Conservation (phyloP, 2,329 filamentous ascomycete species). For the Saccharata proteae region DNA sequence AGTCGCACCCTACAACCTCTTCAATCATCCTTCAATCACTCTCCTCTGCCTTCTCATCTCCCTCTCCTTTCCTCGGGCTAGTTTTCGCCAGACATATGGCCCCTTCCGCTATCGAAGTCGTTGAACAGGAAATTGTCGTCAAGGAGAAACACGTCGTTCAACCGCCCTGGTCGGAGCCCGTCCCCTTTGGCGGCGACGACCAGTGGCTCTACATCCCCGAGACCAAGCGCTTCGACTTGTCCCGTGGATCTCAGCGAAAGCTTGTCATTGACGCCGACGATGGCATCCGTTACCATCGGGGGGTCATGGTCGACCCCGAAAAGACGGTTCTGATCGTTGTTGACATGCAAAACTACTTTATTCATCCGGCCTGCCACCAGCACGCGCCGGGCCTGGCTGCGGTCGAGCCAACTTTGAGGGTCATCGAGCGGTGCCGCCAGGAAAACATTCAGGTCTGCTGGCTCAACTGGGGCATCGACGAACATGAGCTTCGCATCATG, state of each 20-base stretch:
- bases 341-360: constrained; percentile 35
- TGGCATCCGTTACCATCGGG: constrained; percentile 26
- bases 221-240: constrained; percentile 30
- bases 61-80: neutral
- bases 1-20: too few relatives aligned
- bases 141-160: constrained; percentile 13
- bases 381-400: constrained; percentile 17
- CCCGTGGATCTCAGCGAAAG: constrained; percentile 23
- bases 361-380: constrained; percentile 20
- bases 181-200: constrained; percentile 28
- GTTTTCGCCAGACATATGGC: constrained; percentile 14
- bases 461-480: constrained; percentile 31
- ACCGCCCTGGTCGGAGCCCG: constrained; percentile 23
- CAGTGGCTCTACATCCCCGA: constrained; percentile 30
- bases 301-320: constrained; percentile 28
- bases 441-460: constrained; percentile 30
- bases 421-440: constrained; percentile 27
- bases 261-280: constrained; percentile 30
- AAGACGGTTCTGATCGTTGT: constrained; percentile 28
- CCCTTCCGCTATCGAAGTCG: constrained; percentile 16
- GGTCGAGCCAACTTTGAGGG: constrained; percentile 24
- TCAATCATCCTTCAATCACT: neutral
- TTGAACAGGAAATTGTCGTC: constrained; percentile 15
- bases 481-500: constrained; percentile 26
- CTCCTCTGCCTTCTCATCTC: neutral